A percentile compares a stretch with the other conserved stretches of the same genome.
Conservation (phyloP, 306 rosid species). For the Prunus mume region DNA sequence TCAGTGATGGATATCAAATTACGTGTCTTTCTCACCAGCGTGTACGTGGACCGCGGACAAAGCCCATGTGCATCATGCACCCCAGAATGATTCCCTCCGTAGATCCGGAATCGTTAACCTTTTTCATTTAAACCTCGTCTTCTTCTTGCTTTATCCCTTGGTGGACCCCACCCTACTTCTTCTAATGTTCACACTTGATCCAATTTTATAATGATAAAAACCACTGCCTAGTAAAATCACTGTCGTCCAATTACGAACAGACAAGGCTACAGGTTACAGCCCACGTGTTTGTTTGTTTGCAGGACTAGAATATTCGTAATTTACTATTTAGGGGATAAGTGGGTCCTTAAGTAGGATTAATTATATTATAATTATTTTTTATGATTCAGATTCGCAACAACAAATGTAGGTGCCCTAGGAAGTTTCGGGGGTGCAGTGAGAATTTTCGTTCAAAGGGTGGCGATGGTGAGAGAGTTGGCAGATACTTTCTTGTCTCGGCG, state of each 20-base stretch:
- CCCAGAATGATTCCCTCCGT: neutral
- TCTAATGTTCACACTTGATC: neutral
- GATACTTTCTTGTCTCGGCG: neutral
- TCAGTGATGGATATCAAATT: neutral
- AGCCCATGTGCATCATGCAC: neutral
- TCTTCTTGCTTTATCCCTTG: neutral
- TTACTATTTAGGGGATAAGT: neutral
- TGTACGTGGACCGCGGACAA: neutral
- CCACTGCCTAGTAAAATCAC: neutral
- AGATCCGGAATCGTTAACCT: neutral
- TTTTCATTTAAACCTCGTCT: neutral
- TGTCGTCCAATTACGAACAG: neutral
- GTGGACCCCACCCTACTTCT: neutral
- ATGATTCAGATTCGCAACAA: neutral
- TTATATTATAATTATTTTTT: neutral
- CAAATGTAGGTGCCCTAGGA: neutral
- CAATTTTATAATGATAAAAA: neutral
- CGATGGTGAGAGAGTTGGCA: constrained; percentile 12
- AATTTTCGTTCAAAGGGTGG: neutral
- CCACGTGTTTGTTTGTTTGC: neutral
- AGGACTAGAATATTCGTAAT: neutral
- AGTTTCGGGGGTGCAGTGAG: neutral
- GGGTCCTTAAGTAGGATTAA: neutral
- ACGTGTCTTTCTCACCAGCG: neutral
- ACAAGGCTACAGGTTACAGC: neutral